Base-by-base conservation (phyloP, 495 filamentous ascomycete species). In the Mycothermus thermophilus region DNA sequence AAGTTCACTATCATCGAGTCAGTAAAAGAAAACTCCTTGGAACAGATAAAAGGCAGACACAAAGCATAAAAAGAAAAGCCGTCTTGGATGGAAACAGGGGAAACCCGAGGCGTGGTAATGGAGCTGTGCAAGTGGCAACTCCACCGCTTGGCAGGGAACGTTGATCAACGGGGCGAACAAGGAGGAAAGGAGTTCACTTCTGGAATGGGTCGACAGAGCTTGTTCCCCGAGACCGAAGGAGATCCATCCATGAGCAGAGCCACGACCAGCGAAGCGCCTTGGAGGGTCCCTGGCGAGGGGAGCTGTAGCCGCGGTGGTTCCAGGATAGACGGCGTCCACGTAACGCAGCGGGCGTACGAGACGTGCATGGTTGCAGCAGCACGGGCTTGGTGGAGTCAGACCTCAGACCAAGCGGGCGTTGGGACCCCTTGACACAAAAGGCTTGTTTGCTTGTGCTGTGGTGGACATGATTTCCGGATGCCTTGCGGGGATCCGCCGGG, bases 331-430 rank as follows among this genome's bases (percentile, higher is more conserved):
- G 8, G 23, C 31, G 23, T 23, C 23, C 27, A 17, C 34, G 29
- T 20, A 30, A n/a, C 30, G 32, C 28, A 34, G 25, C 18, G 37
- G 34, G 46, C 43, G 38, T 39, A 36, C 44, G 47, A 47, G 43
- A 51, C 47, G 47, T 35, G 32, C 37, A 44, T 34, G 43, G 47
- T 37, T 28, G 37, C 42, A 37, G 34, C 33, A 37, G n/a, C n/a
- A n/a, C 32, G 28, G 42, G 26, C 36, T 16, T 13, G 31, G 38
- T 41, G 34, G 36, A 34, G 39, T 8, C 8, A 11, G 5, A 10
- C 5, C 22, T 24, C 22, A 10, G 22, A 5, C 22, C 5, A 24
- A 24, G 22, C 22, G 22, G n/a, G n/a, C n/a, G n/a, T n/a, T n/a
- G n/a, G n/a, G n/a, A n/a, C n/a, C n/a, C n/a, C n/a, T n/a, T n/a